phyloP scores from a whole-genome alignment of 1,284 basidiomycete species.

The Flammula alnicola region DNA sequence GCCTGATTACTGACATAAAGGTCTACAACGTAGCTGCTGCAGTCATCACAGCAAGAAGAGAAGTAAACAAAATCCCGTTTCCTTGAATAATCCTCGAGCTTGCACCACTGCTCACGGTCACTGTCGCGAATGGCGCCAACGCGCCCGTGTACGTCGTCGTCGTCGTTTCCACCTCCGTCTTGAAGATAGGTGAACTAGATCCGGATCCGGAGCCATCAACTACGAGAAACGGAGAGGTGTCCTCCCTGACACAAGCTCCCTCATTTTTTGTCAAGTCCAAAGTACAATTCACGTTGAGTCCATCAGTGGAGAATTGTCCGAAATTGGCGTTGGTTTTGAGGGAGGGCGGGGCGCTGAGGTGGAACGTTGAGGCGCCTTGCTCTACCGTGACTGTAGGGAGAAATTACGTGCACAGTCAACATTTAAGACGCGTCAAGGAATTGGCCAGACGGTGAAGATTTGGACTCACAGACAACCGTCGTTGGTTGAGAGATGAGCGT shows the following conservation, averaged over 20 bases:
- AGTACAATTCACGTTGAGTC: not conserved
- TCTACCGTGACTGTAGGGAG: not conserved
- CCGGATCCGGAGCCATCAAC: too few relatives aligned
- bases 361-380: not conserved
- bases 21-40: too few relatives aligned
- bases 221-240: not conserved
- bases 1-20: too few relatives aligned
- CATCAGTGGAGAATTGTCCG: not conserved
- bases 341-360: not conserved
- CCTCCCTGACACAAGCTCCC: not conserved
- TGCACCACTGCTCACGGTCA: too few relatives aligned
- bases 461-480: not conserved
- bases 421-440: too few relatives aligned
- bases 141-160: slow-evolving; percentile 1
- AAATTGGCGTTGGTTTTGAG: not conserved
- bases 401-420: not conserved
- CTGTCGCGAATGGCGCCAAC: slow-evolving; percentile 1
- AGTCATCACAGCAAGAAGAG: too few relatives aligned
- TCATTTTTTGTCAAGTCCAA: not conserved
- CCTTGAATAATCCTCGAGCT: too few relatives aligned
- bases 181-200: too few relatives aligned
- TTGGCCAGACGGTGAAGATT: too few relatives aligned
- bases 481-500: not conserved
- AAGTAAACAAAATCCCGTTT: too few relatives aligned
- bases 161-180: not conserved